Base-by-base conservation (phyloP, 139 green algal species). In the Tetradesmus obliquus region DNA sequence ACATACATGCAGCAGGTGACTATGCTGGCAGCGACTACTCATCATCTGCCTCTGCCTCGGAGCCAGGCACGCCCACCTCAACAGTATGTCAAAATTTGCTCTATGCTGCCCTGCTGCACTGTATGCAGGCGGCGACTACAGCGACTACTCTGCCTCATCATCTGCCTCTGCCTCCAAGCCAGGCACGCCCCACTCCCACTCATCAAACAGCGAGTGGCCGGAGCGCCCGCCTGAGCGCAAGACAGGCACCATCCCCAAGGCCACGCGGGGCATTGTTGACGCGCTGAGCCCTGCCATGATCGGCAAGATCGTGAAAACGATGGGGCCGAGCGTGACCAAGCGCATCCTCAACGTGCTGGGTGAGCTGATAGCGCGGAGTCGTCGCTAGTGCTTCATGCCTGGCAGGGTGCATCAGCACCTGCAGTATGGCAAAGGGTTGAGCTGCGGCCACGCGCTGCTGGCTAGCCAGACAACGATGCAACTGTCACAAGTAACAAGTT, bases 281-380 rank as follows among this genome's bases (percentile, higher is more conserved):
- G 53, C 66, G 15, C n/a, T 92, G 10, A 62, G 82, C 58, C 82
- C 89, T 51, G 69, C 60, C 9, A 92, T 45, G 7, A 88, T 92
- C 51, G 89, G 89, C 20, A 72, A 66, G 45, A 88, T 92, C 32
- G 89, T 92, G 51, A 79, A 80, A 53, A 81, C 24, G 17, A 88
- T 92, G 81, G 89, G 89, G 74, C 81, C 89, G 54, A 15, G 22
- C 17, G 20, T 92, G 8, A 92, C 89, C 19, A 72, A 12, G 9
- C 8, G 13, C 8, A 84, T 92, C 20, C 62, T 92, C 22, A 89
- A 89, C 32, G 51, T 84, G 3, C 89, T 92, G 54, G 89, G 89
- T 89, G 66, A 84, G 89, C 22, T 9, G 51, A n/a, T 62, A 19
- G 10, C 22, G 76, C 17, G 13, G 7, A 6, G 22, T 6, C 0